Percentiles rank a stretch among this genome's conserved stretches.
These are phyloP conservation scores for Wickerhamiella infanticola DNA, from an alignment of 1,139 yeast species.

Conservation along the genomic window DNA sequence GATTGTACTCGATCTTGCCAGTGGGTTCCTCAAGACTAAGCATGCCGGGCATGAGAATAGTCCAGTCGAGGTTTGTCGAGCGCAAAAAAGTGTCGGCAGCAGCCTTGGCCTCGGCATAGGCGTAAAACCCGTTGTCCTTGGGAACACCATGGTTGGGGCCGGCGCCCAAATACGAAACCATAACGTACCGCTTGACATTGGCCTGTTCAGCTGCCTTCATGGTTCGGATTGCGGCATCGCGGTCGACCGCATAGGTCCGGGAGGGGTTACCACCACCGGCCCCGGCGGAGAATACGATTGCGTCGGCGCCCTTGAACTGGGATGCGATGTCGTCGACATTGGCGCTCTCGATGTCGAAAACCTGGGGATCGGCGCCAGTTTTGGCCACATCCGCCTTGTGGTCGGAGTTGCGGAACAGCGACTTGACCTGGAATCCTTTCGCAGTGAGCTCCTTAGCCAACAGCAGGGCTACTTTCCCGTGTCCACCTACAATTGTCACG, in stretches of 20 bases:
- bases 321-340: constrained; percentile 27
- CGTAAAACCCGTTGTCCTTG: constrained; percentile 5
- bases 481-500: constrained; percentile 43
- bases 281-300: constrained; percentile 49
- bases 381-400: constrained; percentile 29
- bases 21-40: constrained; percentile 29
- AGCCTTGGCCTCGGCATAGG: constrained; percentile 30
- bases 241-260: constrained; percentile 38
- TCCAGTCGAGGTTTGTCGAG: constrained; percentile 31
- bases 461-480: constrained; percentile 41
- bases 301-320: constrained; percentile 35
- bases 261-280: constrained; percentile 39
- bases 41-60: constrained; percentile 37
- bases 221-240: constrained; percentile 46
- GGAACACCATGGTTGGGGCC: constrained; percentile 14
- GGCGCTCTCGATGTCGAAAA: constrained; percentile 28
- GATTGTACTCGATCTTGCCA: constrained; percentile 20
- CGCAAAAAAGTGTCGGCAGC: constrained; percentile 38
- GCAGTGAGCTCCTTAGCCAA: constrained; percentile 23
- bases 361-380: constrained; percentile 27
- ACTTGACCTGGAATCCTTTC: constrained; percentile 29
- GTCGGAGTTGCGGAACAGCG: constrained; percentile 35
- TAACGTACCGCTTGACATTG: constrained; percentile 33
- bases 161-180: constrained; percentile 44
- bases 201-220: constrained; percentile 39